A percentile compares a stretch with the other conserved stretches of the same genome.
Evolutionary conservation across 768 basidiomycete genomes (phyloP).

Genomic region (Sporobolomyces roseus): DNA sequence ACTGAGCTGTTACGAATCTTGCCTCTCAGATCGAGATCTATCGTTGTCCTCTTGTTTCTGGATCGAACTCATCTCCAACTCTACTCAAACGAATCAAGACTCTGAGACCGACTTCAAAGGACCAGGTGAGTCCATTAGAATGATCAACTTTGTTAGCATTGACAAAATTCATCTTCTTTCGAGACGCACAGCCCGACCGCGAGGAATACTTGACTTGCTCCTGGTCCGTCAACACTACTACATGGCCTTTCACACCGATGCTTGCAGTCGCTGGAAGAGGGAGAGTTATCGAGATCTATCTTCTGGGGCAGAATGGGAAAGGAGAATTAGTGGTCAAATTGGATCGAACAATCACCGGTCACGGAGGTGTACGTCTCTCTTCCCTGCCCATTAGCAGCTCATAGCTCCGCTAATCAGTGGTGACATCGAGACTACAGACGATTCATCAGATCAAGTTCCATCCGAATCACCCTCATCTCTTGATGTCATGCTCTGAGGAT

Average conservation of each 20-base stretch:
- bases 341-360: slow-evolving; percentile 12
- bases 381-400: background rate
- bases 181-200: background rate
- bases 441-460: slow-evolving; percentile 19
- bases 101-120: background rate
- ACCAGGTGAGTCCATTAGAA: background rate
- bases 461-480: slow-evolving; percentile 22
- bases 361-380: slow-evolving; percentile 15
- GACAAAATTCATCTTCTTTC: too few species aligned
- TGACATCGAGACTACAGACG: background rate
- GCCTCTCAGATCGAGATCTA: slow-evolving; percentile 1
- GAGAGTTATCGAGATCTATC: slow-evolving; percentile 7
- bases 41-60: background rate
- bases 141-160: too few species aligned
- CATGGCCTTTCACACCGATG: slow-evolving; percentile 24
- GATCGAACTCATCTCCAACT: background rate
- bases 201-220: slow-evolving; percentile 14
- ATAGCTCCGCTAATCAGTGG: background rate
- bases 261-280: slow-evolving; percentile 17
- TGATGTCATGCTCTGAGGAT: slow-evolving; percentile 15
- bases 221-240: slow-evolving; percentile 24
- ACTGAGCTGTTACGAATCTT: background rate
- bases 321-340: background rate
- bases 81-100: background rate
- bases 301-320: background rate